Base-by-base conservation (phyloP, 2,329 filamentous ascomycete genomes). In the Dothideomycetes sp. region DNA sequence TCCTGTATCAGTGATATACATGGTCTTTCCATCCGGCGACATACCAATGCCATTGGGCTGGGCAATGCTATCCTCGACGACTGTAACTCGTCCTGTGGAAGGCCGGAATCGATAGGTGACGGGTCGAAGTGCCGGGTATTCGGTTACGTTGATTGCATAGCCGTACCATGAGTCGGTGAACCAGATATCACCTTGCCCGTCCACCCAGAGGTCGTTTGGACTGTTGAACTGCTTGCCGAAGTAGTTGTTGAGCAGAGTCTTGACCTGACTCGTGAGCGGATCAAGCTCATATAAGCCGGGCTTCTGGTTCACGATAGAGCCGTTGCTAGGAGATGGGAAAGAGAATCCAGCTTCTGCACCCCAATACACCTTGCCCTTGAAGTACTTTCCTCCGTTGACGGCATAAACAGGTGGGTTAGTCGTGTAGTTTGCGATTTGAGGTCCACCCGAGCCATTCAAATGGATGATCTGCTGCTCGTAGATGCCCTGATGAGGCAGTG, bases 11-110 rank as follows among this genome's bases (percentile, higher is more conserved):
- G 58, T 59, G 19, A 70, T 62, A 45, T 70, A 70, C n/a, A 70
- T 48, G 4, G 60, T 62, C 17, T 61, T 62, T 13, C 59, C 48
- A 42, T 68, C 64, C 0, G 65, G 65, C 1, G 55, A 62, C 42
- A 70, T 62, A n/a, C 62, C 64, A 6, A 70, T 58, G 9, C 67
- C 66, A 43, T 70, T 70, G 19, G 61, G 59, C 37, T 68, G 57
- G 12, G 51, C 50, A 37, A 69, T 59, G 13, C 55, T 59, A 45
- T 63, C 60, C 2, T 66, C 65, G 12, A 68, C 57, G 3, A 67
- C 59, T 1, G 51, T 50, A 4, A 68, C 58, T 7, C 56, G 56
- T 4, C 64, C 64, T 0, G 65, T 68, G 3, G 39, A 41, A 1
- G 64, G 61, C 20, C 56, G 53, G 47, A 66, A 70, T 29, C 66